A percentile compares a stretch with the other conserved stretches of the same genome.
Conservation (phyloP, 306 rosid species). For the Malus sieversii region DNA sequence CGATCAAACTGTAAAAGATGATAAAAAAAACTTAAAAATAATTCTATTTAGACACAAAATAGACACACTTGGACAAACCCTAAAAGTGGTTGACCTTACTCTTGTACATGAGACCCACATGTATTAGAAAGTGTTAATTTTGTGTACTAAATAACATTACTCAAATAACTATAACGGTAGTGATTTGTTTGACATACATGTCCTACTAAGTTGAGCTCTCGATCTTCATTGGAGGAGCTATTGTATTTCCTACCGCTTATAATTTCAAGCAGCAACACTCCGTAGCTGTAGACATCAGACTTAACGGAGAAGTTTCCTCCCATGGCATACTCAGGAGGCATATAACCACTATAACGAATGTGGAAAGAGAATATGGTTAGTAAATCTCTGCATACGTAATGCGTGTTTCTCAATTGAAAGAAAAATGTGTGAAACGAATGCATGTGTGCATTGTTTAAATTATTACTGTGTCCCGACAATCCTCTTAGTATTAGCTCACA, state of each 20-base stretch:
- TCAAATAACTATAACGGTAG: too few relatives aligned
- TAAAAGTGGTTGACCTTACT: too few relatives aligned
- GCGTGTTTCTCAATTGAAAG: neutral
- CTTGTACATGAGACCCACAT: too few relatives aligned
- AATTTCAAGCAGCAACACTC: constrained; percentile 9
- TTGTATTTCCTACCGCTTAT: constrained; percentile 5
- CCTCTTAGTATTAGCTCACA: neutral
- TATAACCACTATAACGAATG: neutral
- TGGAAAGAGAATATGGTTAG: neutral
- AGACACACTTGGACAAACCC: too few relatives aligned
- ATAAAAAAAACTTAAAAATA: too few relatives aligned
- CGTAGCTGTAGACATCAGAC: constrained; percentile 1
- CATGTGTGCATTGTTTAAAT: neutral
- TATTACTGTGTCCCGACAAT: neutral
- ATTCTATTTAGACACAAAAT: too few relatives aligned
- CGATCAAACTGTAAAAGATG: too few relatives aligned
- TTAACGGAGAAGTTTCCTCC: neutral
- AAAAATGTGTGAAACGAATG: too few relatives aligned
- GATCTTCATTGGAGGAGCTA: neutral
- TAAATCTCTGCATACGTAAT: neutral
- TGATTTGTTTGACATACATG: neutral
- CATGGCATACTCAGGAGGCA: neutral
- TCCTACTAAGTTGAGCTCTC: neutral
- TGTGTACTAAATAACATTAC: too few relatives aligned
- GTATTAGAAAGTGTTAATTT: too few relatives aligned